Evolutionary conservation across 352 stramenopile species (phyloP).

Genomic region (Thalassiosira sp.): DNA sequence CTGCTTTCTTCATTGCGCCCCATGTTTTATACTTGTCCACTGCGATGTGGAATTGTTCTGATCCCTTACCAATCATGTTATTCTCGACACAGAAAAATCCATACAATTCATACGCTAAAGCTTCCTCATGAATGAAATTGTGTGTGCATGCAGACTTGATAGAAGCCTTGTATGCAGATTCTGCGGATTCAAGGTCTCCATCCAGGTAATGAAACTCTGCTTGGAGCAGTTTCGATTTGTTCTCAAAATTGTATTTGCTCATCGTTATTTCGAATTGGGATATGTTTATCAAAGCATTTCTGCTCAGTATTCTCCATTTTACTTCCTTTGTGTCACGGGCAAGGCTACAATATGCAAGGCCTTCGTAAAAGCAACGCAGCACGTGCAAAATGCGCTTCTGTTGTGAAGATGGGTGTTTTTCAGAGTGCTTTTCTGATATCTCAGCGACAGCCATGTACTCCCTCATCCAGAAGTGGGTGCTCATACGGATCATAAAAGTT

Average conservation of each 20-base stretch:
- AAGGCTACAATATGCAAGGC: constrained; percentile 9
- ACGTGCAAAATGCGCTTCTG: constrained; percentile 1
- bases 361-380: neutral
- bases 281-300: constrained; percentile 2
- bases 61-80: neutral
- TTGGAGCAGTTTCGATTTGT: constrained; percentile 30
- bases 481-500: neutral
- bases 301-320: constrained; percentile 4
- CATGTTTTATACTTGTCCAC: constrained; percentile 16
- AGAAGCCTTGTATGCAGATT: constrained; percentile 20
- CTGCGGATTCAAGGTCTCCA: constrained; percentile 25
- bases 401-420: neutral
- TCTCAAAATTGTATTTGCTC: constrained; percentile 19
- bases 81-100: constrained; percentile 28
- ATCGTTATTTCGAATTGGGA: neutral
- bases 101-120: constrained; percentile 38
- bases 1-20: constrained; percentile 23
- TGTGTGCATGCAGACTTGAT: constrained; percentile 33
- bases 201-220: constrained; percentile 35
- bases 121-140: constrained; percentile 39
- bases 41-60: constrained; percentile 6
- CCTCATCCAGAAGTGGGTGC: neutral
- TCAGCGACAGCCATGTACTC: neutral
- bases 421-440: neutral
- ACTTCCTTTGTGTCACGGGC: constrained; percentile 1